Conservation (phyloP, 2,329 filamentous ascomycete genomes). For the Microcera coccophila region DNA sequence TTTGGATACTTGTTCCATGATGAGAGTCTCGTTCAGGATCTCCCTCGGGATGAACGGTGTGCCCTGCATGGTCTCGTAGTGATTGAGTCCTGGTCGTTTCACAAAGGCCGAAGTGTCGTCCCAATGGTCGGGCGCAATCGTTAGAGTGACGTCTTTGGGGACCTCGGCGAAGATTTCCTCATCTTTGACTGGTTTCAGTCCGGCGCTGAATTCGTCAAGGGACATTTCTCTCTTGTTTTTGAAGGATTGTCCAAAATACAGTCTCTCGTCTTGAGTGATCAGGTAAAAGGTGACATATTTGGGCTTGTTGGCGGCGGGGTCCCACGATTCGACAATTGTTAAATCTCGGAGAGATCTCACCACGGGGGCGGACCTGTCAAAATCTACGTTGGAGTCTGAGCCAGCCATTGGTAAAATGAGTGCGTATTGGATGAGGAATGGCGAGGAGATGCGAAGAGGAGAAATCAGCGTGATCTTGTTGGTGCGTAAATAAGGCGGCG, state of each 20-base stretch:
- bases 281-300: constrained; percentile 10
- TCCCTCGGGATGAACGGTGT: constrained; percentile 1
- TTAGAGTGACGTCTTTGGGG: constrained; percentile 1
- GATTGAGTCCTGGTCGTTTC: constrained; percentile 6
- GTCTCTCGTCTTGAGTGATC: constrained; percentile 5
- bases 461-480: too few relatives aligned
- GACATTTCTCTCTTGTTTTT: constrained; percentile 10
- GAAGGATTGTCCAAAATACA: constrained; percentile 9
- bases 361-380: too few relatives aligned
- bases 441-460: too few relatives aligned
- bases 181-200: constrained; percentile 2
- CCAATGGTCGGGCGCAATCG: constrained; percentile 3
- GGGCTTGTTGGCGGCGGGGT: too few relatives aligned
- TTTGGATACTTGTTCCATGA: constrained; percentile 6
- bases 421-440: too few relatives aligned
- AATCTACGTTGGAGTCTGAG: too few relatives aligned
- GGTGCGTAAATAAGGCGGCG: too few relatives aligned
- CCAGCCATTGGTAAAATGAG: too few relatives aligned
- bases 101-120: constrained; percentile 3
- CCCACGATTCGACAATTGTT: too few relatives aligned
- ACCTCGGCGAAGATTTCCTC: constrained; percentile 6
- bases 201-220: constrained; percentile 4
- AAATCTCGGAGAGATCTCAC: too few relatives aligned
- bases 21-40: constrained; percentile 5
- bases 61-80: constrained; percentile 5